Conservation (phyloP, 2,329 filamentous ascomycete genomes). For the Helotiales sp. region DNA sequence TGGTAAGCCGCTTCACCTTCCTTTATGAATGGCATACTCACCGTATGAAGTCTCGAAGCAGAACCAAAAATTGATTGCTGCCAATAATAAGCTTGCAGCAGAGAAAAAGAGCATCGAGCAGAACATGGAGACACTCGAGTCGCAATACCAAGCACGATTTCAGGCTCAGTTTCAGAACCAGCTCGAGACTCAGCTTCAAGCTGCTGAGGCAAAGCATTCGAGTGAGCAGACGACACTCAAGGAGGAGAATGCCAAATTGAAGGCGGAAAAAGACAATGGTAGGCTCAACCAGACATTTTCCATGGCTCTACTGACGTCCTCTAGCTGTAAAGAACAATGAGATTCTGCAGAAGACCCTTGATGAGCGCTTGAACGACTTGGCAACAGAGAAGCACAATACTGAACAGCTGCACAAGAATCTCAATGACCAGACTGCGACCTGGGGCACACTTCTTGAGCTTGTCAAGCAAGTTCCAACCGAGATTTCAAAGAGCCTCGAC, state of each 20-base stretch:
- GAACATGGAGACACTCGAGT: not conserved
- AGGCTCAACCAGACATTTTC: not conserved
- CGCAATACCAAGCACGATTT: not conserved
- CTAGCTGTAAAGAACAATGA: conserved; percentile 7
- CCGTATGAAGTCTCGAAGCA: not conserved
- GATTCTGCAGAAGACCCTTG: conserved; percentile 15
- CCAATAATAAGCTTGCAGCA: not conserved
- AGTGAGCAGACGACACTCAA: not conserved
- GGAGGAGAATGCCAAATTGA: not conserved
- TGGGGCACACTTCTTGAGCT: conserved; percentile 25
- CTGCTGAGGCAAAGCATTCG: not conserved
- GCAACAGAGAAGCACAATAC: conserved; percentile 14
- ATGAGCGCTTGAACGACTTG: conserved; percentile 18
- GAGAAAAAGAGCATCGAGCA: not conserved
- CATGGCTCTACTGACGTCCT: not conserved
- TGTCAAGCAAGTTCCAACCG: conserved; percentile 21
- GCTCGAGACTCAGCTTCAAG: not conserved
- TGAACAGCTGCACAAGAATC: conserved; percentile 22
- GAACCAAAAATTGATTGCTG: conserved; percentile 5
- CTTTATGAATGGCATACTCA: not conserved
- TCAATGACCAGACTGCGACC: conserved; percentile 14
- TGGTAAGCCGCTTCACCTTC: not conserved
- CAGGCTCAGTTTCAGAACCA: no score
- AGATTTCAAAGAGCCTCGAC: conserved; percentile 19
- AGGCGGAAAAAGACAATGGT: not conserved